phyloP scores from a whole-genome alignment of 129 eudicot genomes.

The Centrapalus pauciflorus region DNA sequence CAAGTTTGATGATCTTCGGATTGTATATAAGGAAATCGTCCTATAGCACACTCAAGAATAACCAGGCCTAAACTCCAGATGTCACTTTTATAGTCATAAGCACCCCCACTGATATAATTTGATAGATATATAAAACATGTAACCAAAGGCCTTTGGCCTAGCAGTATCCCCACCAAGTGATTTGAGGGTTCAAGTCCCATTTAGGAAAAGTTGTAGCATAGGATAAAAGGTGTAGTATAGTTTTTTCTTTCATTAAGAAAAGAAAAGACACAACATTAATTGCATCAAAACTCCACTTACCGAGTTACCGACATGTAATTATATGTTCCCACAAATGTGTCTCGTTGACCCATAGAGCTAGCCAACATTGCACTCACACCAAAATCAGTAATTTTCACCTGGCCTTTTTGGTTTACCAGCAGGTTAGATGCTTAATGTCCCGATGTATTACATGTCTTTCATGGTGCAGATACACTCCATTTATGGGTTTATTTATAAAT shows the following conservation, averaged over 20 bases:
- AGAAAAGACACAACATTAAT: too few relatives aligned
- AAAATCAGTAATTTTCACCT: constrained; percentile 93
- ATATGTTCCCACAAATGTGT: constrained; percentile 96
- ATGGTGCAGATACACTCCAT: constrained; percentile 83
- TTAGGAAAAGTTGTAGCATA: neutral
- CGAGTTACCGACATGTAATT: constrained; percentile 97
- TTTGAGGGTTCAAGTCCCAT: too few relatives aligned
- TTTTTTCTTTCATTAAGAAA: too few relatives aligned
- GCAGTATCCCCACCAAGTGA: too few relatives aligned
- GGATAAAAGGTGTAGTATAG: too few relatives aligned
- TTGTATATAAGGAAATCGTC: constrained; percentile 89
- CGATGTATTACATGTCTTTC: constrained; percentile 94
- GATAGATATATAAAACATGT: too few relatives aligned
- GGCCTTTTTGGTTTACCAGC: constrained; percentile 89
- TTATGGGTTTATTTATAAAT: too few relatives aligned
- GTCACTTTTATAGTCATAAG: constrained; percentile 88
- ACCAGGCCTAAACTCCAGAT: constrained; percentile 97
- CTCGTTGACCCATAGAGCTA: constrained; percentile 93
- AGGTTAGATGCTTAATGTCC: constrained; percentile 92
- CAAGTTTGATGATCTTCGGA: constrained; percentile 77
- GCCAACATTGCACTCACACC: constrained; percentile 99
- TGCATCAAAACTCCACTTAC: neutral
- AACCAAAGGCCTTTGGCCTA: too few relatives aligned
- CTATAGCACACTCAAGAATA: constrained; percentile 94
- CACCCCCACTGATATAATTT: constrained; percentile 88